Percentiles rank a stretch among this genome's conserved stretches.
phyloP scores from a whole-genome alignment of 208 protist genomes.

The Leishmania guyanensis region DNA sequence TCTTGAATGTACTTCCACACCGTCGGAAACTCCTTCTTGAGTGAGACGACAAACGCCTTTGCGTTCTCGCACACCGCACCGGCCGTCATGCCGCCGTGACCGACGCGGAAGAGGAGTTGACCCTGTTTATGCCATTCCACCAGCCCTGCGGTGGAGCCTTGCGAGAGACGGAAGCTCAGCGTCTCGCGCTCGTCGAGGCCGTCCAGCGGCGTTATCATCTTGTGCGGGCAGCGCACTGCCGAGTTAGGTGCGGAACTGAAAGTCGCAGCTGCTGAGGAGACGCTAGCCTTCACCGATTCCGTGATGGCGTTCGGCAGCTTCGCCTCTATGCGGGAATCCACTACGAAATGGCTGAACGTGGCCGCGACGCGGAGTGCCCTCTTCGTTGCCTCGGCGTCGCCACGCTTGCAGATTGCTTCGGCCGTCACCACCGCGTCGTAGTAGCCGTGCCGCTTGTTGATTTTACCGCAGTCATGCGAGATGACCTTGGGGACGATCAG shows the following conservation, averaged over 20 bases:
- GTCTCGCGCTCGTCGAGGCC: conserved; percentile 59
- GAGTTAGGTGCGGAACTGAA: conserved; percentile 1
- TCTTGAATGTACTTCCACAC: conserved; percentile 85
- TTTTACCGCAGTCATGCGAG: conserved; percentile 67
- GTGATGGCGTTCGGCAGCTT: conserved; percentile 66
- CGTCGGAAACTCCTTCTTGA: conserved; percentile 82
- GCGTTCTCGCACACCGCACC: conserved; percentile 88
- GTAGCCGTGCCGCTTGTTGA: conserved; percentile 87
- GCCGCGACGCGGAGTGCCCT: conserved; percentile 69
- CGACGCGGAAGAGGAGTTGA: conserved; percentile 73
- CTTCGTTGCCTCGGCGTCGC: conserved; percentile 54
- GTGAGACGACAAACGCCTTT: conserved; percentile 68
- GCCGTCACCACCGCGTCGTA: conserved; percentile 88
- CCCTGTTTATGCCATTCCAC: conserved; percentile 42
- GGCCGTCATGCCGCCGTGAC: conserved; percentile 82
- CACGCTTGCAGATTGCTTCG: conserved; percentile 79
- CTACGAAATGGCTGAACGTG: conserved; percentile 82
- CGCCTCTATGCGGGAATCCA: conserved; percentile 69
- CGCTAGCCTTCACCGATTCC: conserved; percentile 21
- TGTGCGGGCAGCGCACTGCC: conserved; percentile 21
- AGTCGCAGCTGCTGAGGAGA: not conserved
- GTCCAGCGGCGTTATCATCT: conserved; percentile 58
- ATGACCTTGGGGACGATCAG: conserved; percentile 85
- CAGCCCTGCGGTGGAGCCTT: conserved; percentile 49
- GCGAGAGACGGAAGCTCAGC: conserved; percentile 70